These are phyloP conservation scores for Syzygium aqueum DNA, from an alignment of 345 rosid species.

Conservation along the genomic window DNA sequence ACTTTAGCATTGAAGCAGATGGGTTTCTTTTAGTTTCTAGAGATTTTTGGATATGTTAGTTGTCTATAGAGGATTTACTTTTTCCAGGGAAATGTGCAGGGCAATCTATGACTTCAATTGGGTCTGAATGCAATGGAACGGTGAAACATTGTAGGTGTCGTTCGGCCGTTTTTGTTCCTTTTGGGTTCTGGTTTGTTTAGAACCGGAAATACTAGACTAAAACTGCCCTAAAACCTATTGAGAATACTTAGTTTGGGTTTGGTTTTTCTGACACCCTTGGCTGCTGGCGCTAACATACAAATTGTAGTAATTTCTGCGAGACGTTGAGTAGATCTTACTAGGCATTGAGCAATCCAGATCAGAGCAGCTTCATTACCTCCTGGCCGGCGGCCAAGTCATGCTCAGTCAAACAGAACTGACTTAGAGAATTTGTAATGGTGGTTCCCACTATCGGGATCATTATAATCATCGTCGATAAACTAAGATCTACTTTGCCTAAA, in stretches of 20 bases:
- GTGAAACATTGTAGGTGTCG: neutral
- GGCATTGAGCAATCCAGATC: neutral
- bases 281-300: neutral
- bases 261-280: neutral
- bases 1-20: neutral
- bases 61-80: neutral
- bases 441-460: neutral
- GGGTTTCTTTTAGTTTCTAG: neutral
- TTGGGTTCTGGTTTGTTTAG: neutral
- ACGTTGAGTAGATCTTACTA: neutral
- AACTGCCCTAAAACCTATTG: neutral
- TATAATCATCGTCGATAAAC: neutral
- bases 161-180: neutral
- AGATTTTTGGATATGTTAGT: neutral
- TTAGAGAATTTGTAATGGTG: neutral
- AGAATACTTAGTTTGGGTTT: neutral
- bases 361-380: neutral
- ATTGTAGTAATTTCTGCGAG: neutral
- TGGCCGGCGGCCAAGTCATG: neutral
- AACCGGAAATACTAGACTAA: neutral
- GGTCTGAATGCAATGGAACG: neutral
- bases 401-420: neutral
- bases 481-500: neutral
- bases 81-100: neutral
- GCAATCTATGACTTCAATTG: neutral